Evolutionary conservation across 176 grass and related monocot genomes (phyloP).

Genomic region (Paspalum notatum): DNA sequence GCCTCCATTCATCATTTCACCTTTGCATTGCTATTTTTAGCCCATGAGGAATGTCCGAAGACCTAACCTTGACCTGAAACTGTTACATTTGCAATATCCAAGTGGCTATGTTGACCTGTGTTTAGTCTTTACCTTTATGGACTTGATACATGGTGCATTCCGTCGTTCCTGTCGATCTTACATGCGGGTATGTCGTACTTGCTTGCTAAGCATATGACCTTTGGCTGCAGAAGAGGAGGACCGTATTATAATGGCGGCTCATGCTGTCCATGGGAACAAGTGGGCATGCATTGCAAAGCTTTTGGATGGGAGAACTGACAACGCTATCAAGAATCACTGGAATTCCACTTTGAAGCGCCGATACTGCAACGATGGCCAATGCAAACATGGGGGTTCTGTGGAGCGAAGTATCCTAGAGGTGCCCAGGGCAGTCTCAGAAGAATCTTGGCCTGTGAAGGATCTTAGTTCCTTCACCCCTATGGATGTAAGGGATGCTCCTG

Average conservation of each 20-base stretch:
- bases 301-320: constrained; percentile 92
- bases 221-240: constrained; percentile 89
- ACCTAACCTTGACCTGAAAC: neutral
- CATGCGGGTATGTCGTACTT: neutral
- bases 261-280: constrained; percentile 87
- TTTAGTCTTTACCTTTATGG: neutral
- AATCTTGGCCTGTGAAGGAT: constrained; percentile 44
- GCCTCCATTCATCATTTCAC: neutral
- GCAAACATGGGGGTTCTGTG: constrained; percentile 39
- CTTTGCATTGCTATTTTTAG: constrained; percentile 15
- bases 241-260: constrained; percentile 79
- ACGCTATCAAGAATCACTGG: constrained; percentile 98
- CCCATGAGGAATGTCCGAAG: neutral
- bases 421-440: constrained; percentile 53
- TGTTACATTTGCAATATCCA: neutral
- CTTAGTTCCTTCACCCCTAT: constrained; percentile 50
- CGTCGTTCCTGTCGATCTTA: neutral
- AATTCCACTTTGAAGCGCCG: constrained; percentile 92
- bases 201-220: constrained; percentile 31
- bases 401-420: constrained; percentile 45
- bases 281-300: constrained; percentile 92
- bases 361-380: constrained; percentile 47
- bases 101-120: neutral
- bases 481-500: constrained; percentile 45
- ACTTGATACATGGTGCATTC: constrained; percentile 23